These are phyloP conservation scores for Excoecaria agallocha DNA, from an alignment of 345 rosid species.

Conservation along the genomic window DNA sequence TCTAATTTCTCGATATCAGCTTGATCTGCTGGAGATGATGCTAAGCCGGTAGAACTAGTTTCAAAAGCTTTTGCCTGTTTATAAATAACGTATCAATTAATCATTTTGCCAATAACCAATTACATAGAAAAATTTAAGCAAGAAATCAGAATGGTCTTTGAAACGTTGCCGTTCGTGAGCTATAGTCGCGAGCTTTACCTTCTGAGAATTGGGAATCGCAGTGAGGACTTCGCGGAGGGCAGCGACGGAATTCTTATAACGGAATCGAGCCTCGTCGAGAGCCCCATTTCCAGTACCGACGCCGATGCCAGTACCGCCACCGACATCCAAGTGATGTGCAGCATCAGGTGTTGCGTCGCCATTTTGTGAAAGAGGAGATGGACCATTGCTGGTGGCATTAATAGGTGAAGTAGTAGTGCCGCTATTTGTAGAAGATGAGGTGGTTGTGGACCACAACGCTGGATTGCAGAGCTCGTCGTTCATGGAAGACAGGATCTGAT, in stretches of 20 bases:
- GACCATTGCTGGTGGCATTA: slow-evolving; percentile 21
- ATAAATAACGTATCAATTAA: slow-evolving; percentile 1
- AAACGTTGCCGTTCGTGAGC: background rate
- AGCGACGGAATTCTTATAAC: slow-evolving; percentile 76
- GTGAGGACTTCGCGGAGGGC: slow-evolving; percentile 81
- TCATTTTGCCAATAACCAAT: background rate
- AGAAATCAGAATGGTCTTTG: background rate
- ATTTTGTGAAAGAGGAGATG: slow-evolving; percentile 35
- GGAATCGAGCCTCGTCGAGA: slow-evolving; percentile 80
- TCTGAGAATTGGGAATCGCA: slow-evolving; percentile 73
- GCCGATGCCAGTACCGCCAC: slow-evolving; percentile 34
- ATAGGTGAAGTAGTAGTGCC: slow-evolving; percentile 16
- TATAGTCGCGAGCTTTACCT: slow-evolving; percentile 37
- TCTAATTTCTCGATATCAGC: slow-evolving; percentile 67
- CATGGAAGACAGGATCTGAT: slow-evolving; percentile 78
- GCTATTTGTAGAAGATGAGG: slow-evolving; percentile 25
- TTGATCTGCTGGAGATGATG: slow-evolving; percentile 47
- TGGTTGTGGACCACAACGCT: slow-evolving; percentile 64
- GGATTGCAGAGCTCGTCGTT: slow-evolving; percentile 96
- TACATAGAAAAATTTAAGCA: background rate
- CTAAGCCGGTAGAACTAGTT: slow-evolving; percentile 31
- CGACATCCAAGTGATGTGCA: slow-evolving; percentile 45
- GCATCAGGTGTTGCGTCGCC: slow-evolving; percentile 51
- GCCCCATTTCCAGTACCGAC: slow-evolving; percentile 62
- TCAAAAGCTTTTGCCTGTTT: slow-evolving; percentile 61